Evolutionary conservation across 805 yeast genomes (phyloP).

Genomic region (Candida andamanensis): DNA sequence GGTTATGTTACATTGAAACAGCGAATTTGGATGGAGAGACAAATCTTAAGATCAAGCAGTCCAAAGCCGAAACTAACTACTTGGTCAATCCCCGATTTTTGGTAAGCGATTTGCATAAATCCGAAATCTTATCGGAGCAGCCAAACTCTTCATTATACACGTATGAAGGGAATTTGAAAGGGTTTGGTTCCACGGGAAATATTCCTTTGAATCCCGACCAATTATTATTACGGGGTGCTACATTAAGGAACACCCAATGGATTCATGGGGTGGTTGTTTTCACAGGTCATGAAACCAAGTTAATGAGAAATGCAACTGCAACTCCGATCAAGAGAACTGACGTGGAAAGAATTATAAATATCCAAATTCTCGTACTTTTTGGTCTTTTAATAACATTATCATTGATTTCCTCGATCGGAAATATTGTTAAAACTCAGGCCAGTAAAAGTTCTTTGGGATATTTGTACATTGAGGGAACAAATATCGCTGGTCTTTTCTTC

Average conservation of each 20-base stretch:
- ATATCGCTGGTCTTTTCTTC: conserved; percentile 68
- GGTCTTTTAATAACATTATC: conserved; percentile 71
- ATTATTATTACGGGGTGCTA: conserved; percentile 89
- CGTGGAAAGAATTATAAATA: conserved; percentile 89
- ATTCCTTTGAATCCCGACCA: conserved; percentile 88
- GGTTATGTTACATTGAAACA: conserved; percentile 94
- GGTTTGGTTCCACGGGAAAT: conserved; percentile 46
- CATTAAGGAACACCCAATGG: conserved; percentile 92
- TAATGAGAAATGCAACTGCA: conserved; percentile 98
- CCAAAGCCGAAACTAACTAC: conserved; percentile 70
- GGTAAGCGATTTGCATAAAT: conserved; percentile 24
- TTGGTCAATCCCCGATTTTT: conserved; percentile 60
- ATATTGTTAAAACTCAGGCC: conserved; percentile 65
- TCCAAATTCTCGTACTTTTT: conserved; percentile 86
- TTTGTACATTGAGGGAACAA: conserved; percentile 62
- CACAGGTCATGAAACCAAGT: conserved; percentile 97
- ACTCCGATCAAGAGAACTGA: conserved; percentile 97
- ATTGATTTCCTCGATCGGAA: conserved; percentile 80
- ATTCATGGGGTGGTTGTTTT: conserved; percentile 88
- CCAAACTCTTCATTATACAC: conserved; percentile 94
- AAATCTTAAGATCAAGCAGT: conserved; percentile 89
- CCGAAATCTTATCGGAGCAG: conserved; percentile 69
- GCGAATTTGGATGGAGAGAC: conserved; percentile 98
- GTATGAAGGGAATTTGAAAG: conserved; percentile 78
- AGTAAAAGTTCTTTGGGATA: conserved; percentile 54